Evolutionary conservation across 129 eudicot species (phyloP), one percentile per base, ranked within the genome.

Genomic region (Centella asiatica): DNA sequence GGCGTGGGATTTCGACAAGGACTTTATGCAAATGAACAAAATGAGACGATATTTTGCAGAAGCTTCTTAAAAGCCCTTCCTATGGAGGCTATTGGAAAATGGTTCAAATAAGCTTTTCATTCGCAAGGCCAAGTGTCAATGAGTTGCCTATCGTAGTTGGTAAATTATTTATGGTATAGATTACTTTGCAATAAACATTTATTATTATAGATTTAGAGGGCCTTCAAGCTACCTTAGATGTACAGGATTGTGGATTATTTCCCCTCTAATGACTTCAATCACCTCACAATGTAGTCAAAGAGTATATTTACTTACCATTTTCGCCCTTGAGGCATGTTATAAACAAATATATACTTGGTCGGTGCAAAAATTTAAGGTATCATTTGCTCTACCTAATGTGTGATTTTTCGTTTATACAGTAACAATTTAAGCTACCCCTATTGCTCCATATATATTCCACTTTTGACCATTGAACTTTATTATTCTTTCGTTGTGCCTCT

Each of bases 401-500:
- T n/a, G n/a, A n/a, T n/a, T n/a, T n/a, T n/a, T n/a, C n/a, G n/a
- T n/a, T n/a, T n/a, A n/a, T n/a, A n/a, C n/a, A n/a, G n/a, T n/a
- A n/a, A 42, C 47, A 11, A 15, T 4, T 15, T 42, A 42, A 1
- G 5, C 15, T 42, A 5, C 18, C 47, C 5, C 11, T 42, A 42
- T 42, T 17, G 19, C 15, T 42, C 47, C n/a, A n/a, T n/a, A n/a
- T 15, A 12, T 42, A 5, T 42, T 42, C 47, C 47, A 11, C 47
- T 42, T 42, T 15, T 42, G 2, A 42, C 12, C 47, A 42, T 42
- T 10, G 42, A 37, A 60, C 34, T 44, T 19, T 66, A 12, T 17
- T 62, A 28, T 52, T 53, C 0, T 27, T 53, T 50, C 22, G 19
- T 20, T 24, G 57, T 56, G 29, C 74, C 74, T 72, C 77, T 60